Conservation (phyloP, 106 monocot genomes). For the Dioscorea dumetorum region DNA sequence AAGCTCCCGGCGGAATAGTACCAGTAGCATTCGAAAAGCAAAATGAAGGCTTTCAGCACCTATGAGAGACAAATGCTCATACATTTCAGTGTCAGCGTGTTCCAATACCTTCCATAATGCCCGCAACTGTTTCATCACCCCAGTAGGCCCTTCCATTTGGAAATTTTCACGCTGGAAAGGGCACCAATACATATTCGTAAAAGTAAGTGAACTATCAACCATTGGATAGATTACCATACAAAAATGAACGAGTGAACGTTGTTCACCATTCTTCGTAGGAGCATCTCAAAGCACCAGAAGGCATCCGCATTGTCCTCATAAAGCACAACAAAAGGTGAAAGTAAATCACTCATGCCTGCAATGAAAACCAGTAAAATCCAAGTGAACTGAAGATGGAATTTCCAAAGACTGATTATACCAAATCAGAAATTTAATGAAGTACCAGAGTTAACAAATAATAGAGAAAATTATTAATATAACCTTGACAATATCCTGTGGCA, state of each 20-base stretch:
- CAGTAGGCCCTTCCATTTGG: conserved; percentile 91
- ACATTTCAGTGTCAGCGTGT: conserved; percentile 77
- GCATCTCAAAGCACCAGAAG: conserved; percentile 99
- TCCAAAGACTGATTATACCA: background rate
- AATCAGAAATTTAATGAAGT: background rate
- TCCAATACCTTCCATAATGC: conserved; percentile 93
- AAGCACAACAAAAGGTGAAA: conserved; percentile 96
- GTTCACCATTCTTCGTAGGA: conserved; percentile 87
- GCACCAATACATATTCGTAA: background rate
- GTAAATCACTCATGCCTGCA: conserved; percentile 98
- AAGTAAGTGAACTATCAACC: too few species aligned
- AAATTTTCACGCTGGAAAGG: conserved; percentile 87
- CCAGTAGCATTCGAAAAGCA: conserved; percentile 84
- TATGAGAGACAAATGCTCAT: conserved; percentile 76
- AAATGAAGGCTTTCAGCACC: conserved; percentile 99
- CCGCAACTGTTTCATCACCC: conserved; percentile 94
- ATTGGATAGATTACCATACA: too few species aligned
- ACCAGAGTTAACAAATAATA: too few species aligned
- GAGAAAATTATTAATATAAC: conserved; percentile 17
- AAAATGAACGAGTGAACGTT: background rate
- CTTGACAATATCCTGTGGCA: conserved; percentile 98
- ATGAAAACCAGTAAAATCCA: conserved; percentile 8
- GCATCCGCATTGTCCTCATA: conserved; percentile 99
- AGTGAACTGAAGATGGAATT: background rate
- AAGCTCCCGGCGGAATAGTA: conserved; percentile 82